phyloP scores from a whole-genome alignment of 768 basidiomycete species.

The Coprinellus micaceus region DNA sequence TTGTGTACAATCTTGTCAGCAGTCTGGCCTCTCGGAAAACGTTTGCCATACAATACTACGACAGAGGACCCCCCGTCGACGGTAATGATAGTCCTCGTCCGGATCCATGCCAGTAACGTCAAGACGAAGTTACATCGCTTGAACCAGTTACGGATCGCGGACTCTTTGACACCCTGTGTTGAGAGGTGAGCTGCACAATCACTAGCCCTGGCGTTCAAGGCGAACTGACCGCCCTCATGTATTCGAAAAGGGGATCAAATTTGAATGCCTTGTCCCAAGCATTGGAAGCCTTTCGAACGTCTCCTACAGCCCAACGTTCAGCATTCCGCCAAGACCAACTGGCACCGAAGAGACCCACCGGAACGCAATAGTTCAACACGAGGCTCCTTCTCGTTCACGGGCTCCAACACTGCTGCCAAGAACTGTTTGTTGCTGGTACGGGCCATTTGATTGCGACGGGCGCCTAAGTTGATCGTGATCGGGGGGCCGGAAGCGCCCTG shows the following conservation, averaged over 20 bases:
- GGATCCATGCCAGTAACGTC: constrained; percentile 13
- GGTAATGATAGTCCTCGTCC: constrained; percentile 18
- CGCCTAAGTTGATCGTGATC: too few species aligned
- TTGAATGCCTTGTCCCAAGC: constrained; percentile 20
- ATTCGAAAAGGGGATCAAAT: constrained; percentile 18
- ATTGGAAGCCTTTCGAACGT: constrained; percentile 22
- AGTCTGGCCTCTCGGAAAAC: neutral
- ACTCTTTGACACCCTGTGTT: too few species aligned
- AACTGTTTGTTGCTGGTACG: neutral
- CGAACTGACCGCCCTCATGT: constrained; percentile 14
- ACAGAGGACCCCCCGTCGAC: constrained; percentile 16
- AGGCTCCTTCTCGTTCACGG: constrained; percentile 8
- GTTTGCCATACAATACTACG: constrained; percentile 16
- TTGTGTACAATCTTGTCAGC: constrained; percentile 1
- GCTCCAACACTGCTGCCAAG: neutral
- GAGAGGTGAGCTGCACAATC: too few species aligned
- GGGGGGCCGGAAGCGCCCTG: too few species aligned
- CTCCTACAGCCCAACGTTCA: too few species aligned
- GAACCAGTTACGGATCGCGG: too few species aligned
- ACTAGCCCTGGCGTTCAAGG: too few species aligned
- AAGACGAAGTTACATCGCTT: too few species aligned
- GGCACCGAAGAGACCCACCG: neutral
- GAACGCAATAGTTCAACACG: constrained; percentile 10
- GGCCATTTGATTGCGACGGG: neutral
- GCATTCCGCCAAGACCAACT: too few species aligned